phyloP scores from a whole-genome alignment of 2,329 filamentous ascomycete species.

The Epichloe glyceriae region DNA sequence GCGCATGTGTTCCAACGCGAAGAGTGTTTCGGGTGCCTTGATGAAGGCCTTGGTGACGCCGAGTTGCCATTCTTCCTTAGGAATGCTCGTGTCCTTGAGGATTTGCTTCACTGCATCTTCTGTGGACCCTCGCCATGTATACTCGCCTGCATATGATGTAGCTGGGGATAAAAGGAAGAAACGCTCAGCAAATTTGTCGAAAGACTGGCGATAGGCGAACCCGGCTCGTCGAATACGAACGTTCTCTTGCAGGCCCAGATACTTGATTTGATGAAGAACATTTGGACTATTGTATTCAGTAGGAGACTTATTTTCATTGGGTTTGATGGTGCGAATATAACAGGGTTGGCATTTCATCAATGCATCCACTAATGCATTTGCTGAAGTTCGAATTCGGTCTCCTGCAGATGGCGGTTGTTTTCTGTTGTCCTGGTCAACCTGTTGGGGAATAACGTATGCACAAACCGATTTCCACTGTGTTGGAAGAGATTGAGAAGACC shows the following conservation, averaged over 20 bases:
- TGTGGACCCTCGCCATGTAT: slow-evolving; percentile 84
- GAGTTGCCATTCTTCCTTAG: slow-evolving; percentile 91
- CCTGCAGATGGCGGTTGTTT: slow-evolving; percentile 87
- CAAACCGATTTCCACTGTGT: slow-evolving; percentile 70
- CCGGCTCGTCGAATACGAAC: slow-evolving; percentile 92
- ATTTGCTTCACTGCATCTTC: slow-evolving; percentile 85
- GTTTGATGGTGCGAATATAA: slow-evolving; percentile 98
- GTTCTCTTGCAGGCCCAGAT: slow-evolving; percentile 97
- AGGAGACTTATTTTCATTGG: slow-evolving; percentile 96
- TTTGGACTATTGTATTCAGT: slow-evolving; percentile 85
- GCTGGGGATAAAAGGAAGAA: slow-evolving; percentile 93
- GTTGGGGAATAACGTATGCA: slow-evolving; percentile 78
- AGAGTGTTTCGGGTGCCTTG: slow-evolving; percentile 93
- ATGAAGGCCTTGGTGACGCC: slow-evolving; percentile 96
- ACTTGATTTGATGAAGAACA: slow-evolving; percentile 96
- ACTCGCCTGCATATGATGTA: slow-evolving; percentile 92
- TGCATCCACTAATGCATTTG: slow-evolving; percentile 87
- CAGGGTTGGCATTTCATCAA: slow-evolving; percentile 96
- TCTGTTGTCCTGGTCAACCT: slow-evolving; percentile 92
- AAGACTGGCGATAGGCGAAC: slow-evolving; percentile 92
- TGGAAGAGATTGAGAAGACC: slow-evolving; percentile 80
- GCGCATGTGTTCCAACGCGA: slow-evolving; percentile 93
- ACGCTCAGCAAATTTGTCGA: slow-evolving; percentile 94
- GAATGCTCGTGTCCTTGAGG: slow-evolving; percentile 90
- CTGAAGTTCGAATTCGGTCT: slow-evolving; percentile 89